Conservation (phyloP, 257 asterid species). For the Henckelia pumila region DNA sequence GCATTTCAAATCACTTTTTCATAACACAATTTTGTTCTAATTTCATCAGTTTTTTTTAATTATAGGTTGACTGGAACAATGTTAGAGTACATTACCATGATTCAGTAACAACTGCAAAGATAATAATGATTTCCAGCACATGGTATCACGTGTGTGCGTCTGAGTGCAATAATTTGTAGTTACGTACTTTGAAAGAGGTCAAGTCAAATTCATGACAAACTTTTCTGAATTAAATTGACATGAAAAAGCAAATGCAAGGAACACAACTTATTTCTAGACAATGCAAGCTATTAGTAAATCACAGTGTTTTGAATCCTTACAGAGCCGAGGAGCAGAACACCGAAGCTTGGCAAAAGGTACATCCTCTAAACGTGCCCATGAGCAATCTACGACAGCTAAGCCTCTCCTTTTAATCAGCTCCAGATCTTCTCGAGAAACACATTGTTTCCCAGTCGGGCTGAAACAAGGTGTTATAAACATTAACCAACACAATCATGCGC, state of each 20-base stretch:
- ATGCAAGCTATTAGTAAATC: slow-evolving; percentile 1
- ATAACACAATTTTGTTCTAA: too few species aligned
- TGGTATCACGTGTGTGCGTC: too few species aligned
- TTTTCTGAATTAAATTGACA: not conserved
- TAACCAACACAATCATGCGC: slow-evolving; percentile 12
- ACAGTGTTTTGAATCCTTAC: slow-evolving; percentile 42
- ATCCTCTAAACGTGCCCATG: slow-evolving; percentile 95
- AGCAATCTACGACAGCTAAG: slow-evolving; percentile 94
- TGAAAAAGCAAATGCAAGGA: not conserved
- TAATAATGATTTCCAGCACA: too few species aligned
- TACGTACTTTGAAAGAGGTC: too few species aligned
- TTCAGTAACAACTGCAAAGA: too few species aligned
- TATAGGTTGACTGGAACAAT: too few species aligned
- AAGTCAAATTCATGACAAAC: too few species aligned
- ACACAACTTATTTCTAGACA: slow-evolving; percentile 3
- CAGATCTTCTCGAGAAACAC: slow-evolving; percentile 87
- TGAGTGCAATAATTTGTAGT: too few species aligned
- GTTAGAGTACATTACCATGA: too few species aligned
- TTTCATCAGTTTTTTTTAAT: too few species aligned
- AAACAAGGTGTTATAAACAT: slow-evolving; percentile 22
- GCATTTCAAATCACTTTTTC: too few species aligned
- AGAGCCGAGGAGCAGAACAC: slow-evolving; percentile 92
- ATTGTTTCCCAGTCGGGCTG: slow-evolving; percentile 90
- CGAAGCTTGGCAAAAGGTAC: slow-evolving; percentile 96
- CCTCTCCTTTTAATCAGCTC: slow-evolving; percentile 70